phyloP scores from a whole-genome alignment of 305 asterid genomes.

The Vinca major region DNA sequence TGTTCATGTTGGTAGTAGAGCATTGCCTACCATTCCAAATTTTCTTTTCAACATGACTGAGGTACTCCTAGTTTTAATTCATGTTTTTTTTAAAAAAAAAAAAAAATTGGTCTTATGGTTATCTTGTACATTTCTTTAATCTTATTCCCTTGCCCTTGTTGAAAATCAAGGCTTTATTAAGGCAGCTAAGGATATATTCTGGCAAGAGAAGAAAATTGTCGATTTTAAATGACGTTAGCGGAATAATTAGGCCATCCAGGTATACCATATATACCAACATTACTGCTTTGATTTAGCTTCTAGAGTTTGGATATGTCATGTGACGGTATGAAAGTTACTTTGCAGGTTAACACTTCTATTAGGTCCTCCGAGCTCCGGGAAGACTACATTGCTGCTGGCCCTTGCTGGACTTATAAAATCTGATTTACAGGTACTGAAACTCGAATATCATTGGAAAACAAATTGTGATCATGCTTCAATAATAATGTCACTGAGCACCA shows the following conservation, averaged over 20 bases:
- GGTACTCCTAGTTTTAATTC: constrained; percentile 30
- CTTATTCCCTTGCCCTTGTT: neutral
- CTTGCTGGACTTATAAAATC: constrained; percentile 84
- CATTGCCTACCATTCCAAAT: constrained; percentile 89
- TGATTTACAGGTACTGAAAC: constrained; percentile 66
- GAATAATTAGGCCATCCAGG: constrained; percentile 96
- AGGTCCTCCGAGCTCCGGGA: constrained; percentile 98
- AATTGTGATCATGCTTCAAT: neutral
- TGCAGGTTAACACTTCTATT: constrained; percentile 71
- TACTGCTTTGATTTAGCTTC: constrained; percentile 13
- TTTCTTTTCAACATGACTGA: constrained; percentile 77
- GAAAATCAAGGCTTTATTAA: constrained; percentile 50
- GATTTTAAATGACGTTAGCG: constrained; percentile 77
- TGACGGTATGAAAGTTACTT: constrained; percentile 18
- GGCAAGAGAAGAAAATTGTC: constrained; percentile 54
- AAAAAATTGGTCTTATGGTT: neutral
- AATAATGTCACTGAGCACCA: constrained; percentile 1
- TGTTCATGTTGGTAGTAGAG: constrained; percentile 81
- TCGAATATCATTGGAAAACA: neutral
- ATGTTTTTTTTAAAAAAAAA: neutral
- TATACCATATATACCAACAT: constrained; percentile 18
- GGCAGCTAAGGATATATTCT: constrained; percentile 56
- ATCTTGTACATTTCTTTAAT: neutral
- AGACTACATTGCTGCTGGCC: constrained; percentile 78
- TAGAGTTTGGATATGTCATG: constrained; percentile 23